Evolutionary conservation across 208 protist genomes (phyloP).

Genomic region (Wallacemonas collosoma): DNA sequence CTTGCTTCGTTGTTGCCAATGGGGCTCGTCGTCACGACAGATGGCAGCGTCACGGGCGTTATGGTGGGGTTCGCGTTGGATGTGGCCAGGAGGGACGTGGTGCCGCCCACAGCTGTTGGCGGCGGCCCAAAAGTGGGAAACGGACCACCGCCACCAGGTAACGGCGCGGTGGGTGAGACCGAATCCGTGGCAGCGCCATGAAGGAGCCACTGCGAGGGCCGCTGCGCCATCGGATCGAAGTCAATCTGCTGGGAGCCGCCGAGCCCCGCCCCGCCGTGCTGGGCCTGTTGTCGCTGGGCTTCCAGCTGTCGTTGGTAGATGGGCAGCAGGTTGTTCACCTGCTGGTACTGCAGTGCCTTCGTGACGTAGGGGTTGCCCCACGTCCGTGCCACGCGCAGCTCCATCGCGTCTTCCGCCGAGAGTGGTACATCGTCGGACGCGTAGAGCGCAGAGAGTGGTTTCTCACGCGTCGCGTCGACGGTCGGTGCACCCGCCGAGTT

Average conservation of each 20-base stretch:
- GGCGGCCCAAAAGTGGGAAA: background rate
- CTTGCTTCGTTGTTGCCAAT: background rate
- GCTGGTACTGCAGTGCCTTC: slow-evolving; percentile 43
- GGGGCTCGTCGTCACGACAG: background rate
- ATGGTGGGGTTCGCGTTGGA: no score
- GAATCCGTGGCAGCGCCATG: background rate
- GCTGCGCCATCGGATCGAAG: background rate
- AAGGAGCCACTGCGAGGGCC: background rate
- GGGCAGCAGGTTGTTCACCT: slow-evolving; percentile 15
- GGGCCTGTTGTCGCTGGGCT: background rate
- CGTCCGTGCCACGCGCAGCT: slow-evolving; percentile 54
- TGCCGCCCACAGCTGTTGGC: no score
- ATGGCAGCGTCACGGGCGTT: no score
- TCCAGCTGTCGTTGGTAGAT: slow-evolving; percentile 15
- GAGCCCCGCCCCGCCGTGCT: background rate
- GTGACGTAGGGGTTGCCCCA: slow-evolving; percentile 82
- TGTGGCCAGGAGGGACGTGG: no score
- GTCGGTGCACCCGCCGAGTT: background rate
- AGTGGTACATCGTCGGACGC: background rate
- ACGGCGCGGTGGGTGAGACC: background rate
- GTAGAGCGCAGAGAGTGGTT: slow-evolving; percentile 6
- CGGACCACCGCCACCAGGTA: background rate
- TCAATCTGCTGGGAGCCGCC: background rate
- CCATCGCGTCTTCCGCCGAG: slow-evolving; percentile 44
- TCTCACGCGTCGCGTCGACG: background rate